Base-by-base conservation (phyloP, 23 red algal genomes). In the Agarophyton chilense region DNA sequence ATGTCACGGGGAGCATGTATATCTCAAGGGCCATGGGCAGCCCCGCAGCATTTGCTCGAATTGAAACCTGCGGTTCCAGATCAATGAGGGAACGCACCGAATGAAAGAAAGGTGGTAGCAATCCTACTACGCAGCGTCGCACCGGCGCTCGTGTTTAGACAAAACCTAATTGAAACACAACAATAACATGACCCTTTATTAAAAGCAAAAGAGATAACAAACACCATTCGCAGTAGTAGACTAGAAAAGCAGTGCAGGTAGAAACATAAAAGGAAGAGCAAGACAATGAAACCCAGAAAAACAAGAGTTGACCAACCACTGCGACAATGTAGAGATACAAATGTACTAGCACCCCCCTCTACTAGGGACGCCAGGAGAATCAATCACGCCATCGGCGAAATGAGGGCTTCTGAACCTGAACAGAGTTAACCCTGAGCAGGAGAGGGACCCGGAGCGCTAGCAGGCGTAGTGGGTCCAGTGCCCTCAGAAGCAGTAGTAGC, bases 371-470 rank as follows among this genome's bases (percentile, higher is more conserved):
- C 22, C 22, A 7, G 10, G 22, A 25, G 22, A 4, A 58, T 1
- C 22, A 58, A 28, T 28, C 55, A 7, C 55, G 2, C 55, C 25
- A 25, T 8, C 2, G 17, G 55, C 6, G 55, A 58, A 21, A 28
- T 21, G 8, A 8, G 55, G 55, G 29, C 19, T 28, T 29, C 29
- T 4, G 8, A 21, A 58, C 11, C n/a, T n/a, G n/a, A n/a, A n/a
- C n/a, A n/a, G n/a, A 65, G 16, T 18, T 47, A 74, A 47, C 68
- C 68, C 43, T 74, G 68, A 0, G 68, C 68, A 45, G 68, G 68
- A 26, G 68, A 28, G 39, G 41, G 39, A 16, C 47, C 68, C 9
- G 38, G 68, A 5, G 68, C 21, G 43, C 40, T 13, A 1, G 8
- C 13, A 18, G 68, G 32, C 64, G 32, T 29, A 16, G 36, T 25